Percentiles rank a stretch among this genome's conserved stretches.
Evolutionary conservation across 495 filamentous ascomycete species (phyloP).

Genomic region (Penicillium paxilli): DNA sequence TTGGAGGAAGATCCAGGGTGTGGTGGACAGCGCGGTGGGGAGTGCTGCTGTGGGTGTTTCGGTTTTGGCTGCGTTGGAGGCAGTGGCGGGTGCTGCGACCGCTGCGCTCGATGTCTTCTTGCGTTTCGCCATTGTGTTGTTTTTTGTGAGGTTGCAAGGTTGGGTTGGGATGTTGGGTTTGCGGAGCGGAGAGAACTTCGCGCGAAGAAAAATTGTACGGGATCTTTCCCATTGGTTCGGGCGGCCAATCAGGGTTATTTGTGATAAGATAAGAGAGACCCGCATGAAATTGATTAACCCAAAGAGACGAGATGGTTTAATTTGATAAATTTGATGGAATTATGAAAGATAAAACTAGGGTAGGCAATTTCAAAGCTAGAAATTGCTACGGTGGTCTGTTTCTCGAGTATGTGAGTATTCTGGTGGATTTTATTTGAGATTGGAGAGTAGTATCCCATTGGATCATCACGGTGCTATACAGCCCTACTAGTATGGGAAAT

Average conservation of each 20-base stretch:
- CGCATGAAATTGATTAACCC: too few species aligned
- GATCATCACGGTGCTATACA: too few species aligned
- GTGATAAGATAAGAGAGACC: conserved; percentile 24
- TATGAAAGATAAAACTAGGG: too few species aligned
- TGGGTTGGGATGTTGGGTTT: background rate
- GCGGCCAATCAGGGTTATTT: conserved; percentile 13
- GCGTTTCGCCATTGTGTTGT: conserved; percentile 18
- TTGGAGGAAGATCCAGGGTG: conserved; percentile 62
- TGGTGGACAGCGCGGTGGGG: conserved; percentile 25
- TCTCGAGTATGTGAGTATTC: too few species aligned
- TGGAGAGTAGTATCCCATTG: too few species aligned
- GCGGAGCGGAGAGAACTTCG: background rate
- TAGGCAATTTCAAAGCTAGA: too few species aligned
- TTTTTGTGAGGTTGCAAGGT: background rate
- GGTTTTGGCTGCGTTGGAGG: background rate
- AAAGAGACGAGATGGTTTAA: too few species aligned
- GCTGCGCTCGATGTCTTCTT: conserved; percentile 1
- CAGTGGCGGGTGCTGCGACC: too few species aligned
- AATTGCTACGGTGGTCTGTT: too few species aligned
- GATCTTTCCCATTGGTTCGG: background rate
- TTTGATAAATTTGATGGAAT: too few species aligned
- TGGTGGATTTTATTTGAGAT: too few species aligned
- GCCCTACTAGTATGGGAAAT: too few species aligned
- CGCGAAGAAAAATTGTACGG: conserved; percentile 28
- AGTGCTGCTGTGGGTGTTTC: conserved; percentile 9